Evolutionary conservation across 177 flowering plant species (phyloP), one percentile per base, ranked within the genome.

Genomic region (Telopea speciosissima): DNA sequence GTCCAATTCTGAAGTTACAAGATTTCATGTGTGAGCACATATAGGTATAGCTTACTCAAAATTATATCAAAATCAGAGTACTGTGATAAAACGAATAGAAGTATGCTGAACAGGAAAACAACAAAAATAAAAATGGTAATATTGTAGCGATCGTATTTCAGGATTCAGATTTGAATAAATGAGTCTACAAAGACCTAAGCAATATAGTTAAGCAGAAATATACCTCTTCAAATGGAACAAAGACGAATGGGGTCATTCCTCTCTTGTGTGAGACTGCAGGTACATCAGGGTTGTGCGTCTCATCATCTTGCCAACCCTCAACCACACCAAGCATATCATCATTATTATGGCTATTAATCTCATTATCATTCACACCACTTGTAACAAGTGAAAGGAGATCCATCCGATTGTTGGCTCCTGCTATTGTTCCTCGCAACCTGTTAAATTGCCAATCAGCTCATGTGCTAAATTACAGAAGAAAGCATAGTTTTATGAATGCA

Each of bases 221-320:
- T 83, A 90, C 98, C 92, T 95, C 90, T 77, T 95, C 96, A 79
- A 93, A 95, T 33, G 96, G 95, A 70, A 95, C 85, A 74, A 95
- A 95, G 62, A 93, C 89, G 60, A 95, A 95, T 68, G 99, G 95
- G 3, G 86, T 74, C 6, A 93, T 63, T 28, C 99, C 99, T 77
- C 96, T 86, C 68, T 81, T 87, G 79, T 95, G 98, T 1, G 97
- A 88, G 70, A 87, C 80, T 58, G 97, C 94, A 68, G 98, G 97
- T 63, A 91, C 95, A 81, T 94, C 97, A 36, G 96, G 95, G 79
- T 92, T 87, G 81, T 94, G 97, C 6, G 94, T 86, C 79, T 91
- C 98, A 75, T 96, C 91, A 52, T 93, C 97, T 72, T 85, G 79
- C 97, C 97, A 91, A 21, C 87, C 86, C 80, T 81, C 93, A 68